Evolutionary conservation across 2,329 filamentous ascomycete genomes (phyloP).

Genomic region (Peltaster fructicola): DNA sequence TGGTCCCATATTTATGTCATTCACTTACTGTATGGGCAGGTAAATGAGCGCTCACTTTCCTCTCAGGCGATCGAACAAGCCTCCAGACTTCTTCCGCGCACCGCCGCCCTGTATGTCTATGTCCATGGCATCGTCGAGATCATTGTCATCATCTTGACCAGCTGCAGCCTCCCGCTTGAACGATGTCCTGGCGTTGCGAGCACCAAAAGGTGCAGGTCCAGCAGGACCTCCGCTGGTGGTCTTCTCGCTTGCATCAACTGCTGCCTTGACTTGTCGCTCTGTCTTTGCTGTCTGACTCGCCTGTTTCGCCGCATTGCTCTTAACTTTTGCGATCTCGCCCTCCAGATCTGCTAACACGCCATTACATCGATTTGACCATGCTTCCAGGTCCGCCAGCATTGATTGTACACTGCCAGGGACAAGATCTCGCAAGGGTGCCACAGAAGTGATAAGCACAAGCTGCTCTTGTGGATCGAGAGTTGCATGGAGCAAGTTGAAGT

Average conservation of each 20-base stretch:
- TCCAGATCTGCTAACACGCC: slow-evolving; percentile 59
- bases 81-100: no score
- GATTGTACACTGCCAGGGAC: slow-evolving; percentile 51
- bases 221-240: slow-evolving; percentile 4
- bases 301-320: slow-evolving; percentile 24
- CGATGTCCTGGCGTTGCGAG: not conserved
- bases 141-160: not conserved
- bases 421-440: slow-evolving; percentile 75
- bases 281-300: slow-evolving; percentile 26
- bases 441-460: slow-evolving; percentile 57
- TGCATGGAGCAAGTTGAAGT: slow-evolving; percentile 63
- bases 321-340: slow-evolving; percentile 51
- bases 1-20: no score
- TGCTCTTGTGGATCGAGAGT: slow-evolving; percentile 67
- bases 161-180: not conserved
- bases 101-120: no score
- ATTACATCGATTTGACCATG: slow-evolving; percentile 67
- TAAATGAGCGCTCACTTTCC: no score
- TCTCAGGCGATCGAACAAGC: no score
- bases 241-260: slow-evolving; percentile 11
- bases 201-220: no score
- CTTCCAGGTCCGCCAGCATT: slow-evolving; percentile 49
- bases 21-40: no score
- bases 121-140: slow-evolving; percentile 1
- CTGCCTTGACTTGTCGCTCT: slow-evolving; percentile 21